These are phyloP conservation scores for Gossypium davidsonii DNA, from an alignment of 441 rosid species.

Conservation along the genomic window DNA sequence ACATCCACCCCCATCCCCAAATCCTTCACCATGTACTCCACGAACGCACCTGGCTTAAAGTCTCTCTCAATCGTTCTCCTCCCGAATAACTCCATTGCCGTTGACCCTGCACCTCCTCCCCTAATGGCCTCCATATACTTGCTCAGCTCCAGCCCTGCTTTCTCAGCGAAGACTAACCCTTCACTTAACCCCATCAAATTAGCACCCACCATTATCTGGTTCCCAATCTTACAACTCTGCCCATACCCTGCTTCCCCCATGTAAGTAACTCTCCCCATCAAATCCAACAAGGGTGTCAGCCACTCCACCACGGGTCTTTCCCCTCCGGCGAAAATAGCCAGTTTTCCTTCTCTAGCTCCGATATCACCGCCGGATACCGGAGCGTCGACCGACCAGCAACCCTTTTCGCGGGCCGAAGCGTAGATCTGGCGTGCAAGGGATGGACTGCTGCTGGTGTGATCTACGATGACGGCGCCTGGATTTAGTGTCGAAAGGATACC, in stretches of 20 bases:
- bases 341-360: conserved; percentile 64
- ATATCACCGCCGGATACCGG: conserved; percentile 71
- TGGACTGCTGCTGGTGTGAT: conserved; percentile 63
- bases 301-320: conserved; percentile 48
- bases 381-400: conserved; percentile 64
- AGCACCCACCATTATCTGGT: conserved; percentile 62
- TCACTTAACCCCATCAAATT: conserved; percentile 71
- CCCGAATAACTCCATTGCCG: conserved; percentile 65
- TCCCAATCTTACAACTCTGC: conserved; percentile 72
- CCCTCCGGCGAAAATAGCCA: conserved; percentile 65
- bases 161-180: conserved; percentile 59
- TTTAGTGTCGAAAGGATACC: conserved; percentile 55
- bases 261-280: conserved; percentile 52
- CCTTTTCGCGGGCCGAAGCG: conserved; percentile 35
- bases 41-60: conserved; percentile 59
- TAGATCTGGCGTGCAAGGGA: conserved; percentile 54
- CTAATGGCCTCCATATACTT: conserved; percentile 40
- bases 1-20: conserved; percentile 65
- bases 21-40: conserved; percentile 81
- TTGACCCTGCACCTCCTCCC: conserved; percentile 62
- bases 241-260: conserved; percentile 76
- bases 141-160: conserved; percentile 50
- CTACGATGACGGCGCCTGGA: conserved; percentile 54
- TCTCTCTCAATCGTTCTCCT: conserved; percentile 56
- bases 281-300: conserved; percentile 48